Evolutionary conservation across 345 rosid genomes (phyloP), one percentile per base, ranked within the genome.

Genomic region (Hibiscus syriacus): DNA sequence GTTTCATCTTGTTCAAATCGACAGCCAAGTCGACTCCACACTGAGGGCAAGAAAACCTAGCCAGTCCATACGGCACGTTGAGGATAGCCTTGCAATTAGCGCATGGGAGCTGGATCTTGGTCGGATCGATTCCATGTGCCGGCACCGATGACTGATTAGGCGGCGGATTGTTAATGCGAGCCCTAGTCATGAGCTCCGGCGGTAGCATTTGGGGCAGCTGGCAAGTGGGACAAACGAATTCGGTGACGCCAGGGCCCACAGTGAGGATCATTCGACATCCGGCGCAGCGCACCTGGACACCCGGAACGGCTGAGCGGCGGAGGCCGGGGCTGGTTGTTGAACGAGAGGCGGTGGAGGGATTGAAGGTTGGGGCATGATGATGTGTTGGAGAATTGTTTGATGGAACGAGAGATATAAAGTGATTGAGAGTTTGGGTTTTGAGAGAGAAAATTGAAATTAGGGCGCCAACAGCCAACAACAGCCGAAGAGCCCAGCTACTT

Each of bases 31-130:
- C n/a, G n/a, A n/a, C n/a, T n/a, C n/a, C n/a, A n/a, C n/a, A n/a
- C n/a, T n/a, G n/a, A n/a, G n/a, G n/a, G n/a, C n/a, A n/a, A n/a
- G n/a, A n/a, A n/a, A n/a, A n/a, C n/a, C n/a, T n/a, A n/a, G n/a
- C n/a, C n/a, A n/a, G n/a, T n/a, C 98, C 98, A 32, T 88, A 96
- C 1, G 98, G 98, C 11, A 93, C 97, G 74, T 93, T 93, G 70
- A 93, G 86, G 36, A 93, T 83, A 32, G 98, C 97, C 85, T 85
- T 89, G 80, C 98, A 93, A 76, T 86, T 82, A 39, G 90, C 96
- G 72, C 98, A 93, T 10, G 98, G 97, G 52, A 93, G 84, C 75
- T 93, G 98, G 83, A 32, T 32, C 38, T 34, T 34, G 38, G 38
- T 34, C 38, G 38, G 38, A 34, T 34, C 9, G 9, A 34, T 34